A percentile compares a stretch with the other conserved stretches of the same genome.
These are phyloP conservation scores for Chaetomiaceae sp. DNA, from an alignment of 2,329 filamentous ascomycete genomes.

Conservation along the genomic window DNA sequence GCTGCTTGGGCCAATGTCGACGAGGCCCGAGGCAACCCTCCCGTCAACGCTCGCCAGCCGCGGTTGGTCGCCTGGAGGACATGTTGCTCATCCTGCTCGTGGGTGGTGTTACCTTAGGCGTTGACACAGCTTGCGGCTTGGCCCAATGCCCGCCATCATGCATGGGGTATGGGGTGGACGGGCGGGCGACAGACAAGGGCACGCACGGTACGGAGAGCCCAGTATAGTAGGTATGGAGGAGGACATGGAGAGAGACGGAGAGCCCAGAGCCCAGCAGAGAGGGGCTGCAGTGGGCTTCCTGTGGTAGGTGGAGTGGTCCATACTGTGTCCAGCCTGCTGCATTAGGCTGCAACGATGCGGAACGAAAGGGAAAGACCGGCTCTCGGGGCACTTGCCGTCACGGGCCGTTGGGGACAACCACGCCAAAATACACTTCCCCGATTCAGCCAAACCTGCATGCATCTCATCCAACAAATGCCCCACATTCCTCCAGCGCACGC, in stretches of 20 bases:
- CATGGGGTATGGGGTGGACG: no score
- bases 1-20: constrained; percentile 7
- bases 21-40: constrained; percentile 9
- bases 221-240: no score
- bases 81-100: background rate
- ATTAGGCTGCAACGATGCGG: constrained; percentile 4
- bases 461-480: constrained; percentile 2
- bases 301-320: no score
- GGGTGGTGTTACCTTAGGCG: constrained; percentile 2
- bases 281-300: no score
- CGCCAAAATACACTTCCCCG: constrained; percentile 14
- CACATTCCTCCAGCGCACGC: background rate
- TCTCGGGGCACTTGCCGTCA: constrained; percentile 3
- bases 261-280: no score
- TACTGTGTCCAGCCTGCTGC: background rate
- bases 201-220: no score
- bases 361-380: background rate
- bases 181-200: no score
- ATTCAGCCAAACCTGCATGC: constrained; percentile 15
- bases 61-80: background rate
- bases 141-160: constrained; percentile 5
- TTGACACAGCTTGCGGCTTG: background rate
- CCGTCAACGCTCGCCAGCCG: background rate
- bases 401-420: constrained; percentile 4
- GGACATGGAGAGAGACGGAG: no score